Evolutionary conservation across 2,329 filamentous ascomycete genomes (phyloP).

Genomic region (Aspergillus bombycis): DNA sequence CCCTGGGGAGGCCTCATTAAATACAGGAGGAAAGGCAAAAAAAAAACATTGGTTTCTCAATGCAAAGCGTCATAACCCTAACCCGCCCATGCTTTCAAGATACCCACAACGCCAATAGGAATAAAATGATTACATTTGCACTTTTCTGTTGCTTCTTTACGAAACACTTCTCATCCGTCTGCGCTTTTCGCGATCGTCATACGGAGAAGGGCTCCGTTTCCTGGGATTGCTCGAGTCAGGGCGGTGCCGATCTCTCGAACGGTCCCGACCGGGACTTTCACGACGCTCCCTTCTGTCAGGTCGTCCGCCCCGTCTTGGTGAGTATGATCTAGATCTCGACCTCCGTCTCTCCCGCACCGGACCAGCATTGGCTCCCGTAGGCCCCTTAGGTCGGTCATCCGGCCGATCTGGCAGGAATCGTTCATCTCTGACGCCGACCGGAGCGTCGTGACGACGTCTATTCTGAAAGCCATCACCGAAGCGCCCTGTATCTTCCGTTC

Average conservation of each 20-base stretch:
- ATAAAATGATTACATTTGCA: slow-evolving; percentile 13
- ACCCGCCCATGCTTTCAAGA: slow-evolving; percentile 22
- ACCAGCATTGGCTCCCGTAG: slow-evolving; percentile 52
- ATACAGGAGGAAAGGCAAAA: slow-evolving; percentile 12
- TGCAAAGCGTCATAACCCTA: slow-evolving; percentile 21
- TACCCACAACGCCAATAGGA: slow-evolving; percentile 25
- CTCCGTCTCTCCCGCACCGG: slow-evolving; percentile 42
- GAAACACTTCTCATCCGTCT: slow-evolving; percentile 37
- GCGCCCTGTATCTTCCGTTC: slow-evolving; percentile 83
- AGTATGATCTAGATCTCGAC: slow-evolving; percentile 52
- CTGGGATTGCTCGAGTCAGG: slow-evolving; percentile 35
- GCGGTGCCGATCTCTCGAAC: slow-evolving; percentile 53
- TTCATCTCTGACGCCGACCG: slow-evolving; percentile 48
- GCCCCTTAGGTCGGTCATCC: slow-evolving; percentile 39
- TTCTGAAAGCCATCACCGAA: slow-evolving; percentile 61
- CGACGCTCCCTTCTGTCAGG: background rate
- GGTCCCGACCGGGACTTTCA: slow-evolving; percentile 39
- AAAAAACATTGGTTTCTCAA: slow-evolving; percentile 19
- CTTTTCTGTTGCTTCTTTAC: slow-evolving; percentile 18
- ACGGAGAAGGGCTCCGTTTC: slow-evolving; percentile 48
- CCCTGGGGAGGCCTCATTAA: slow-evolving; percentile 10
- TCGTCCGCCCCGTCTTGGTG: slow-evolving; percentile 45
- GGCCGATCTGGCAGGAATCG: slow-evolving; percentile 50
- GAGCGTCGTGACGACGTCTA: slow-evolving; percentile 33
- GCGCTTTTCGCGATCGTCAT: slow-evolving; percentile 47